Evolutionary conservation across 192 early-diverging fungal species (phyloP), one percentile per base, ranked within the genome.

Genomic region (Backusella psychrophila): DNA sequence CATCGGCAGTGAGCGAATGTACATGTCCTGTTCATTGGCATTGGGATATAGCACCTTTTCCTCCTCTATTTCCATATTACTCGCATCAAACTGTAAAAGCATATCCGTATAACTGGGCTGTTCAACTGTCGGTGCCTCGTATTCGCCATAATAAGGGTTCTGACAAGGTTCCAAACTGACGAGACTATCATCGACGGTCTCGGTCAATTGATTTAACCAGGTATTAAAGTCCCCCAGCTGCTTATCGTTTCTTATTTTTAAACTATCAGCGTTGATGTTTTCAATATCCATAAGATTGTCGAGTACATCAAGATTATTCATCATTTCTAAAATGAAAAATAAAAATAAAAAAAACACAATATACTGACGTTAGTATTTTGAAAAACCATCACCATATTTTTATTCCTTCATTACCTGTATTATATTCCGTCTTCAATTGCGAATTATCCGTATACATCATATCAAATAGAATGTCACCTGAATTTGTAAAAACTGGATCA

Each of bases 351-450:
- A 39, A 39, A 39, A 33, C 33, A 3, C 38, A 39, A 2, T 36
- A 44, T 44, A 17, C 42, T 44, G 42, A 21, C 6, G 1, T 38
- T 34, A 41, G 63, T n/a, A 26, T 17, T 35, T 33, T 34, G 38
- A 65, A 15, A 56, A 21, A 38, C 29, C 2, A 31, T 42, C 19
- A 11, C 21, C 38, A 39, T 39, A 39, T 36, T 38, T 26, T 44
- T n/a, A 12, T 14, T 29, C 2, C 12, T 29, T 29, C 53, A 21
- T 29, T 73, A 78, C 77, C 72, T 74, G 71, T 34, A 34, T 66
- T 69, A 41, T 78, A 78, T 69, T 78, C 72, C 7, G 77, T 72
- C 29, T 78, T 78, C 41, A 73, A 42, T 66, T 66, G n/a, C 41
- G 36, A 41, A 19, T 35, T 31, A 29, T 36, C 34, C 21, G 49